phyloP scores from a whole-genome alignment of 768 basidiomycete species.

The Mycena albidolilacea region DNA sequence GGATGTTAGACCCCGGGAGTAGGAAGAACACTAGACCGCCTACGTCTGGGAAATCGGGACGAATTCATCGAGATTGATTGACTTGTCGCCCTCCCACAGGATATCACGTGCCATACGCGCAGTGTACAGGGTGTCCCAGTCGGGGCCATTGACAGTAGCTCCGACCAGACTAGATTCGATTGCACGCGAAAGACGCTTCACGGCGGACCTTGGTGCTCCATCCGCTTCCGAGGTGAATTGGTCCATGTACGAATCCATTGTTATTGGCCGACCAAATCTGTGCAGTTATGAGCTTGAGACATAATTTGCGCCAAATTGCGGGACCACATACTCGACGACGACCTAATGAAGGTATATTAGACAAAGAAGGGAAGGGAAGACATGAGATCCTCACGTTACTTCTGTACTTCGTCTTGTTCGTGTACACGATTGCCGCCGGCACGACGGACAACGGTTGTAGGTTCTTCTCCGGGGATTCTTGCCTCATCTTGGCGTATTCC shows the following conservation, averaged over 20 bases:
- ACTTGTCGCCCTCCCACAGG: conserved; percentile 88
- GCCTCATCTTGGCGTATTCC: conserved; percentile 89
- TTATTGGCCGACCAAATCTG: conserved; percentile 89
- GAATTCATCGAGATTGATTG: conserved; percentile 86
- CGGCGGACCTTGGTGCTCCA: conserved; percentile 81
- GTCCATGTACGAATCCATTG: conserved; percentile 78
- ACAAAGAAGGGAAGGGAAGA: conserved; percentile 40
- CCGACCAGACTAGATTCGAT: conserved; percentile 81
- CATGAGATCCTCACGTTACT: conserved; percentile 76
- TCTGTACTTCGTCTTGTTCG: conserved; percentile 95
- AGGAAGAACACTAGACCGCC: conserved; percentile 48
- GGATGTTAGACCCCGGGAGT: conserved; percentile 22
- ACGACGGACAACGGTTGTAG: conserved; percentile 73
- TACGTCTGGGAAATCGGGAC: conserved; percentile 93
- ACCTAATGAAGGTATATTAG: conserved; percentile 58
- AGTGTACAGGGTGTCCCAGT: conserved; percentile 94
- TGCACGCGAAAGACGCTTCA: conserved; percentile 85
- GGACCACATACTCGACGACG: conserved; percentile 74
- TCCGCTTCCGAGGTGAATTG: conserved; percentile 83
- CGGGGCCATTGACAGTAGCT: conserved; percentile 91
- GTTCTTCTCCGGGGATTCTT: conserved; percentile 65
- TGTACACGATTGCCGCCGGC: conserved; percentile 93
- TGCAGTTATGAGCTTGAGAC: background rate
- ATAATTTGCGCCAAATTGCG: conserved; percentile 30
- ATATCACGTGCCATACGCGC: conserved; percentile 95